Conservation (phyloP, 768 basidiomycete species). For the Tylopilus sp. region DNA sequence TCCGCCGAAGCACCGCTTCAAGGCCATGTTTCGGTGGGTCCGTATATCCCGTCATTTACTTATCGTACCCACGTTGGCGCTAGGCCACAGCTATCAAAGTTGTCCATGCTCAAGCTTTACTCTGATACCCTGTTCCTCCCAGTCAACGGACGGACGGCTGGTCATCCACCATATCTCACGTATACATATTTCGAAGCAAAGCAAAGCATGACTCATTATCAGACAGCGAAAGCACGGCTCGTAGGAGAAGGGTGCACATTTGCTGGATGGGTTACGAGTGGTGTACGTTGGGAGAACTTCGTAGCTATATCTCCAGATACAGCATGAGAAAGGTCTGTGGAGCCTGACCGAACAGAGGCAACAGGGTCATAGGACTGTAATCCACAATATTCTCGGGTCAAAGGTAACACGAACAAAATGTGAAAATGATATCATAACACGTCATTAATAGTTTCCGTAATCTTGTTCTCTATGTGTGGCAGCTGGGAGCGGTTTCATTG, state of each 20-base stretch:
- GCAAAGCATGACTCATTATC: conserved; percentile 41
- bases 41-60: background rate
- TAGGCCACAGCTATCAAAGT: conserved; percentile 53
- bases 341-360: background rate
- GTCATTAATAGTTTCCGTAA: conserved; percentile 10
- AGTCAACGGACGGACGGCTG: background rate
- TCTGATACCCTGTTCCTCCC: conserved; percentile 17
- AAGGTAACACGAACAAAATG: conserved; percentile 10
- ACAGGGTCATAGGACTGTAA: background rate
- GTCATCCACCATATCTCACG: conserved; percentile 13
- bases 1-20: conserved; percentile 63
- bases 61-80: background rate
- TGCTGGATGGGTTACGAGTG: conserved; percentile 60
- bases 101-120: conserved; percentile 52
- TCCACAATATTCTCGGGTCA: conserved; percentile 1
- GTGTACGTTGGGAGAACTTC: conserved; percentile 53
- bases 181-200: conserved; percentile 49
- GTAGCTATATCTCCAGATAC: conserved; percentile 10
- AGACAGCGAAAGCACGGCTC: conserved; percentile 48
- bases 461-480: conserved; percentile 8
- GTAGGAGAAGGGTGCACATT: conserved; percentile 47
- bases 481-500: conserved; percentile 18
- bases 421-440: conserved; percentile 13
- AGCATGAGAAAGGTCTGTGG: background rate
- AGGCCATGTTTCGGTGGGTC: conserved; percentile 58